Percentiles rank a stretch among this genome's conserved stretches.
Evolutionary conservation across 2,329 filamentous ascomycete species (phyloP).

Genomic region (Canariomyces notabilis): DNA sequence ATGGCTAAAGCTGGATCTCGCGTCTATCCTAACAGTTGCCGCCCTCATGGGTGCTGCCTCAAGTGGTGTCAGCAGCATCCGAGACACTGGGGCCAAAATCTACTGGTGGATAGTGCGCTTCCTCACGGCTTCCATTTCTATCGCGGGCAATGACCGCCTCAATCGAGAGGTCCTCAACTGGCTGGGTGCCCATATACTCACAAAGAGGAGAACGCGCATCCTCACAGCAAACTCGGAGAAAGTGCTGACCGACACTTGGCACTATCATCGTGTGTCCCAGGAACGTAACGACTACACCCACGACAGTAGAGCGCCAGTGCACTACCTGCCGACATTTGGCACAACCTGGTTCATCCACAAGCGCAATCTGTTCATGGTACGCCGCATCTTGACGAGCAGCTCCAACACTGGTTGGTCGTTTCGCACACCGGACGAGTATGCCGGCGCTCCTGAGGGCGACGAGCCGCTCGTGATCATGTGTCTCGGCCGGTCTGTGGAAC

Average conservation of each 20-base stretch:
- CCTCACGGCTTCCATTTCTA: constrained; percentile 35
- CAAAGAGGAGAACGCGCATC: constrained; percentile 29
- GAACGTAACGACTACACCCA: constrained; percentile 31
- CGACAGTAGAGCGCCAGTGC: constrained; percentile 33
- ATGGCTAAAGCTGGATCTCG: constrained; percentile 34
- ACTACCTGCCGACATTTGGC: constrained; percentile 36
- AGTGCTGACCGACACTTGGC: constrained; percentile 30
- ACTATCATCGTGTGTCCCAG: constrained; percentile 23
- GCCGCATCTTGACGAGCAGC: constrained; percentile 27
- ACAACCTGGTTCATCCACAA: constrained; percentile 34
- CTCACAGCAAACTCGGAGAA: constrained; percentile 33
- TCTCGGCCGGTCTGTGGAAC: constrained; percentile 41
- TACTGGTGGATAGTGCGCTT: constrained; percentile 35
- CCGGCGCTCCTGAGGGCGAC: constrained; percentile 31
- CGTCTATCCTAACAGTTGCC: constrained; percentile 29
- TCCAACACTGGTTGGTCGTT: constrained; percentile 15
- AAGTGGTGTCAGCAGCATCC: constrained; percentile 28
- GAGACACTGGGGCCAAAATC: constrained; percentile 27
- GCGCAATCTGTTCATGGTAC: constrained; percentile 33
- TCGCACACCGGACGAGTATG: constrained; percentile 31
- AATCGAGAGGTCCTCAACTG: constrained; percentile 37
- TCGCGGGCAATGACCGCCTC: constrained; percentile 33
- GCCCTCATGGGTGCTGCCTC: constrained; percentile 34
- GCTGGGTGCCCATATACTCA: constrained; percentile 33
- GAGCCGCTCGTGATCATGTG: constrained; percentile 38